Percentiles rank a stretch among this genome's conserved stretches.
Conservation (phyloP, 2,329 filamentous ascomycete species). For the Ramularia endophylla region DNA sequence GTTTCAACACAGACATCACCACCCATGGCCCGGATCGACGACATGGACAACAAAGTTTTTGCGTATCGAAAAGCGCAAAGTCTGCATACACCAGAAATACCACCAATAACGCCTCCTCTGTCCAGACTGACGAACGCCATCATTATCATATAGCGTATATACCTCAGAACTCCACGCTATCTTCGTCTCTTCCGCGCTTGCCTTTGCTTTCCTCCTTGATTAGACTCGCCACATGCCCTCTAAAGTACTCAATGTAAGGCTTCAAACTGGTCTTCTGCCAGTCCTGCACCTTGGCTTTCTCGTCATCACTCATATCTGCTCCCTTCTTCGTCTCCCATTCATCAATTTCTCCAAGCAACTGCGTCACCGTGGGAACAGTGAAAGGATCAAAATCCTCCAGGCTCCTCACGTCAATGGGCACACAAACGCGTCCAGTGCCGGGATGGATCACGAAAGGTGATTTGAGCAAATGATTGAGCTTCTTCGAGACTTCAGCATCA, state of each 20-base stretch:
- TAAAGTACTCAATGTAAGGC: slow-evolving; percentile 87
- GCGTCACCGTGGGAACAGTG: slow-evolving; percentile 79
- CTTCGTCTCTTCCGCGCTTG: slow-evolving; percentile 52
- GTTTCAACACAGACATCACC: too few species aligned
- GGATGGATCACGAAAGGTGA: slow-evolving; percentile 95
- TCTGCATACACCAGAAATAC: too few species aligned
- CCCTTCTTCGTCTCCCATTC: slow-evolving; percentile 56
- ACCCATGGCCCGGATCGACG: too few species aligned
- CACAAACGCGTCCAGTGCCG: slow-evolving; percentile 87
- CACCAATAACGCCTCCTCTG: too few species aligned
- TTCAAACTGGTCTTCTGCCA: slow-evolving; percentile 97
- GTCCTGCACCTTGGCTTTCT: slow-evolving; percentile 58
- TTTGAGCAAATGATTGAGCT: slow-evolving; percentile 96
- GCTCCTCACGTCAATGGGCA: slow-evolving; percentile 73
- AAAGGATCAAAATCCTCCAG: slow-evolving; percentile 84
- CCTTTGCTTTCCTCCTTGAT: slow-evolving; percentile 63
- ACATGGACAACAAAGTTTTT: too few species aligned
- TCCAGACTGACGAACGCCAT: too few species aligned
- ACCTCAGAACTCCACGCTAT: slow-evolving; percentile 62
- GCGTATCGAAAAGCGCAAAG: too few species aligned
- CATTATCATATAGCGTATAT: too few species aligned
- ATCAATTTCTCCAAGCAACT: slow-evolving; percentile 80
- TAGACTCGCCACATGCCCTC: slow-evolving; percentile 69
- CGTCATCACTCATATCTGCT: slow-evolving; percentile 37
- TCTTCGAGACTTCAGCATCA: slow-evolving; percentile 96